Evolutionary conservation across 2,329 filamentous ascomycete genomes (phyloP).

Genomic region (Mycogone perniciosa): DNA sequence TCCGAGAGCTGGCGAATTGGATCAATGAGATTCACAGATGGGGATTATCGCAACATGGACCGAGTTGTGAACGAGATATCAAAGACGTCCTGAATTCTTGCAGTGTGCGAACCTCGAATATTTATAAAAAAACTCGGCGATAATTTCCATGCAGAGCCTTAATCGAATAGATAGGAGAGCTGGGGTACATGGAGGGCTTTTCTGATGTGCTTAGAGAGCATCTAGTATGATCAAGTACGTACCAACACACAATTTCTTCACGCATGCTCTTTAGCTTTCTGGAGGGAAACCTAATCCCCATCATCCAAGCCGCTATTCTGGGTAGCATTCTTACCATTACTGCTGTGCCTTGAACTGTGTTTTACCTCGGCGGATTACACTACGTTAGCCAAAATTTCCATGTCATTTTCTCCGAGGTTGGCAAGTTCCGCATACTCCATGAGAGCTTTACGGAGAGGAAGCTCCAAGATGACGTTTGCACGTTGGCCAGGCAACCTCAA

Average conservation of each 20-base stretch:
- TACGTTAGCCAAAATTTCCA: slow-evolving; percentile 57
- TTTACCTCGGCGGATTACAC: slow-evolving; percentile 60
- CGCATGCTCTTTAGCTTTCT: no score
- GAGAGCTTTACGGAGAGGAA: slow-evolving; percentile 31
- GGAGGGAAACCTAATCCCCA: slow-evolving; percentile 41
- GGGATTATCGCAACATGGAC: not conserved
- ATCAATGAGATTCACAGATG: not conserved
- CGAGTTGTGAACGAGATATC: not conserved
- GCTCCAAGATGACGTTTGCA: slow-evolving; percentile 43
- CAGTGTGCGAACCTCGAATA: not conserved
- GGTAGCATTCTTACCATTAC: slow-evolving; percentile 62
- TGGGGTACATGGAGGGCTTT: no score
- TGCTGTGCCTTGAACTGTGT: slow-evolving; percentile 61
- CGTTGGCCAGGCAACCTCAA: slow-evolving; percentile 56
- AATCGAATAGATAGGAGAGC: no score
- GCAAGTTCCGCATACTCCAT: slow-evolving; percentile 53
- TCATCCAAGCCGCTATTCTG: slow-evolving; percentile 64
- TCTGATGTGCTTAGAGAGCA: no score
- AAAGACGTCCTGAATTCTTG: not conserved
- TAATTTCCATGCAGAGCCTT: no score
- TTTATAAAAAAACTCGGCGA: not conserved
- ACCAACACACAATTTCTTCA: no score
- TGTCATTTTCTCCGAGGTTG: slow-evolving; percentile 60
- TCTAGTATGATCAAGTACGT: no score
- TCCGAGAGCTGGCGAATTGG: not conserved